These are phyloP conservation scores for Neurospora pannonica DNA, from an alignment of 495 filamentous ascomycete species.

Conservation along the genomic window DNA sequence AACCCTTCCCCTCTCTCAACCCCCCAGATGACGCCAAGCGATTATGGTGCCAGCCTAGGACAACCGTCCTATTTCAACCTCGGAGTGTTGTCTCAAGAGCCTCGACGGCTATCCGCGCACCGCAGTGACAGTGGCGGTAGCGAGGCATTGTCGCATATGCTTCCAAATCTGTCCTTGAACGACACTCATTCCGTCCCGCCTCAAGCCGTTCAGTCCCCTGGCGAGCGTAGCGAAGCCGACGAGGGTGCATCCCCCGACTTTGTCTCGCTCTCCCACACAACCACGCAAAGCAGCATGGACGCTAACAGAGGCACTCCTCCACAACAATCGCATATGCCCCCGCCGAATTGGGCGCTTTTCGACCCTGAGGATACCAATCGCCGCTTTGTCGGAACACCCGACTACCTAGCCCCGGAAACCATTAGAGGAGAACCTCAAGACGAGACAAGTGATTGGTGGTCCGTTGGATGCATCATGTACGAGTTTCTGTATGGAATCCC, in stretches of 20 bases:
- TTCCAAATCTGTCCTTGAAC: constrained; percentile 71
- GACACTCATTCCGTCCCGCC: constrained; percentile 39
- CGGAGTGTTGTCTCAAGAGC: constrained; percentile 57
- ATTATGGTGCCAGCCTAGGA: constrained; percentile 45
- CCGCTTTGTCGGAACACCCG: constrained; percentile 91
- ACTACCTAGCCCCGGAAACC: constrained; percentile 95
- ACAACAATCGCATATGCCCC: constrained; percentile 65
- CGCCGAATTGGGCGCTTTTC: constrained; percentile 90
- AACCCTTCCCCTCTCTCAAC: constrained; percentile 69
- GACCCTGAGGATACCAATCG: constrained; percentile 90
- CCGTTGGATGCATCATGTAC: constrained; percentile 91
- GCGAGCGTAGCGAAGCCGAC: constrained; percentile 39
- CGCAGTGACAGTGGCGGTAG: constrained; percentile 89
- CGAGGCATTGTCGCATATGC: constrained; percentile 75
- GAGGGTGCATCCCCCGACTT: constrained; percentile 62
- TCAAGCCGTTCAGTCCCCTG: constrained; percentile 48
- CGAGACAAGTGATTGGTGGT: constrained; percentile 99
- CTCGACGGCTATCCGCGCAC: constrained; percentile 72
- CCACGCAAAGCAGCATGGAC: constrained; percentile 40
- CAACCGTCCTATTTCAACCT: constrained; percentile 95
- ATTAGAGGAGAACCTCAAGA: constrained; percentile 93
- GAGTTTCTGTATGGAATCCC: constrained; percentile 90
- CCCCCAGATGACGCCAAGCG: constrained; percentile 80
- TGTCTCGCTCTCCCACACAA: constrained; percentile 52
- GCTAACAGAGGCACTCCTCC: constrained; percentile 47